Evolutionary conservation across 768 basidiomycete species (phyloP).

Genomic region (Pisolithus microcarpus): DNA sequence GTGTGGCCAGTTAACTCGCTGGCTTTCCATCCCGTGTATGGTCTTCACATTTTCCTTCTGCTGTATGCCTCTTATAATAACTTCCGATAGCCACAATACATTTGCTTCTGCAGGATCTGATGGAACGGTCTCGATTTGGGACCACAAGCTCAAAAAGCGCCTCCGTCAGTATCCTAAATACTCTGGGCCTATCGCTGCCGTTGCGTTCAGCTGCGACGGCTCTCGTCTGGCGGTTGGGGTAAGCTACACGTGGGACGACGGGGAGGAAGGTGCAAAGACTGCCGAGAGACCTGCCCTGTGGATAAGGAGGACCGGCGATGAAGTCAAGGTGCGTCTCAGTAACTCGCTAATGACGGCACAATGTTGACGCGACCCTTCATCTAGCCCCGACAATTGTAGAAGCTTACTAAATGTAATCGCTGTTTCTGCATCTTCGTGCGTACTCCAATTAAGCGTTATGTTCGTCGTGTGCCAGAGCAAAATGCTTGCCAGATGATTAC

Average conservation of each 20-base stretch:
- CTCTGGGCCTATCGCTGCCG: conserved; percentile 61
- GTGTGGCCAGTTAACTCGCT: conserved; percentile 96
- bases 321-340: conserved; percentile 52
- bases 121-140: conserved; percentile 92
- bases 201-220: conserved; percentile 82
- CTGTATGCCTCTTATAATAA: not conserved
- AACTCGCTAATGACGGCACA: no score
- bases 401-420: no score
- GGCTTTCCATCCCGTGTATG: conserved; percentile 85
- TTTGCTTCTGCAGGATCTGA: conserved; percentile 96
- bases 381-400: no score
- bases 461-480: no score
- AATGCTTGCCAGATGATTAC: no score
- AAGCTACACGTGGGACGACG: conserved; percentile 89
- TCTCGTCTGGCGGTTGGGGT: conserved; percentile 75
- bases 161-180: conserved; percentile 86
- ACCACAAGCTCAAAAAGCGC: conserved; percentile 93
- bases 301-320: conserved; percentile 63
- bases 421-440: no score
- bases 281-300: conserved; percentile 55
- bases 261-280: conserved; percentile 62
- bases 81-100: conserved; percentile 66
- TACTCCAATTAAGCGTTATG: no score
- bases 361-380: no score
- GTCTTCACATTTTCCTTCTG: conserved; percentile 5